Evolutionary conservation across 805 yeast genomes (phyloP).

Genomic region (Aciculoconidium aculeatum): DNA sequence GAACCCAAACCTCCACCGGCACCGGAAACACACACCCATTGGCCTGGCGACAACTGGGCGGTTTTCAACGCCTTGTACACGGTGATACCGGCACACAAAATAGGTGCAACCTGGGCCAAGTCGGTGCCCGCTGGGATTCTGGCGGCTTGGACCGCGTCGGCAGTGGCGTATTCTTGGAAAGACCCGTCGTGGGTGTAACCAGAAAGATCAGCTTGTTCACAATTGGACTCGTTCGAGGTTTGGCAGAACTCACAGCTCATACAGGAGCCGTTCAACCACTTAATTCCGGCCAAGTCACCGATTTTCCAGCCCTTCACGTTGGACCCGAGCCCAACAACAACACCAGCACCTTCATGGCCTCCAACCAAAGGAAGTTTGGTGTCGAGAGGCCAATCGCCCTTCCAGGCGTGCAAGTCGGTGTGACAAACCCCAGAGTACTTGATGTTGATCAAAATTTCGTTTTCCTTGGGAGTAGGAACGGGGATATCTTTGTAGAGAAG

Average conservation of each 20-base stretch:
- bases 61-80: slow-evolving; percentile 64
- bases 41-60: slow-evolving; percentile 54
- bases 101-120: slow-evolving; percentile 53
- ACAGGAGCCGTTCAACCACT: slow-evolving; percentile 45
- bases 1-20: slow-evolving; percentile 82
- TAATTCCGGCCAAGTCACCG: slow-evolving; percentile 40
- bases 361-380: slow-evolving; percentile 44
- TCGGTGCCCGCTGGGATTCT: slow-evolving; percentile 50
- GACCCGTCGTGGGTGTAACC: slow-evolving; percentile 74
- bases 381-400: slow-evolving; percentile 42
- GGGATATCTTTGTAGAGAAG: slow-evolving; percentile 30
- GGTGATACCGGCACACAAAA: slow-evolving; percentile 64
- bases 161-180: slow-evolving; percentile 63
- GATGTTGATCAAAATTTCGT: slow-evolving; percentile 37
- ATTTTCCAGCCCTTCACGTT: slow-evolving; percentile 39
- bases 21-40: slow-evolving; percentile 73
- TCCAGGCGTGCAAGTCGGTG: slow-evolving; percentile 44
- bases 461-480: slow-evolving; percentile 31
- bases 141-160: slow-evolving; percentile 61
- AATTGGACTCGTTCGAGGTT: slow-evolving; percentile 42
- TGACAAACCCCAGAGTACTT: slow-evolving; percentile 45
- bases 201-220: slow-evolving; percentile 61
- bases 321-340: slow-evolving; percentile 36
- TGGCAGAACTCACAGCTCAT: slow-evolving; percentile 38
- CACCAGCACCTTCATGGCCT: slow-evolving; percentile 47